Conservation (phyloP, 163 green algal species). For the Prototheca cutis region DNA sequence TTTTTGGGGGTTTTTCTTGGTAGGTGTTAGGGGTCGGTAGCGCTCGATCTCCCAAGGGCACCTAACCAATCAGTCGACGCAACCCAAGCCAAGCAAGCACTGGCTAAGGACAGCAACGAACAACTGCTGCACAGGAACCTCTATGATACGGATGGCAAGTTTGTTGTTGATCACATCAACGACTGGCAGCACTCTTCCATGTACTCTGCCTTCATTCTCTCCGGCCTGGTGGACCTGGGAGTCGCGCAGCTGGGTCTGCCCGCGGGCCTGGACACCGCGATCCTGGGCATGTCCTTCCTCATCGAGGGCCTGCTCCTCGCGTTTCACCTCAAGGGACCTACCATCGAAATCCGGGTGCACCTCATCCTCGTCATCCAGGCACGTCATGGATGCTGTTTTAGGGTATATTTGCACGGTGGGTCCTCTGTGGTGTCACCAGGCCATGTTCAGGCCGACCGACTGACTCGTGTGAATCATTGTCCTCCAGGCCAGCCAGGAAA, state of each 20-base stretch:
- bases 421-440: no score
- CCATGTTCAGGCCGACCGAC: no score
- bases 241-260: background rate
- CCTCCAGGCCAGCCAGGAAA: no score
- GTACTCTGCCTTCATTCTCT: slow-evolving; percentile 44
- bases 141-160: slow-evolving; percentile 34
- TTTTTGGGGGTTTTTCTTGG: background rate
- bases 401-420: no score
- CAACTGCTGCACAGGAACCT: slow-evolving; percentile 21
- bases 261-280: slow-evolving; percentile 11
- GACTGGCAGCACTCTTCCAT: slow-evolving; percentile 54
- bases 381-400: no score
- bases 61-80: background rate
- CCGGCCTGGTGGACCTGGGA: slow-evolving; percentile 38
- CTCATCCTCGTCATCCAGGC: slow-evolving; percentile 31
- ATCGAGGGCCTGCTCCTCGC: slow-evolving; percentile 43
- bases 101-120: background rate
- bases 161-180: slow-evolving; percentile 42
- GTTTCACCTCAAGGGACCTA: slow-evolving; percentile 50
- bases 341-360: slow-evolving; percentile 33
- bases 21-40: background rate
- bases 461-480: no score
- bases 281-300: slow-evolving; percentile 36
- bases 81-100: background rate
- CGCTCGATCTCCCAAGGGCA: no score